A percentile compares a stretch with the other conserved stretches of the same genome.
Conservation (phyloP, 257 asterid genomes). For the Solanum virginianum region DNA sequence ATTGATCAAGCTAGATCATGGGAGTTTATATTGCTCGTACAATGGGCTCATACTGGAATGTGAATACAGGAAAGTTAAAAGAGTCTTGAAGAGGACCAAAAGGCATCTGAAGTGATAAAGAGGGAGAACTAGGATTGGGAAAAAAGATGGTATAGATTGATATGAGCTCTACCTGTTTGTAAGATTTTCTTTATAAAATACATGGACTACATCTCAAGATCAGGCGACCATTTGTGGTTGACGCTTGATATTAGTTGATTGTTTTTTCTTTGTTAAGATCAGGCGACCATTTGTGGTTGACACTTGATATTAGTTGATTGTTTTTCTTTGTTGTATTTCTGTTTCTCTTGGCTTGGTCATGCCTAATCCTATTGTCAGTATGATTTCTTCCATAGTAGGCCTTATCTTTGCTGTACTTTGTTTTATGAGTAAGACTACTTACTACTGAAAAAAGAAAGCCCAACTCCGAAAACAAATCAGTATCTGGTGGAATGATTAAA, state of each 20-base stretch:
- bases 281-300: neutral
- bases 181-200: neutral
- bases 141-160: neutral
- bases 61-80: neutral
- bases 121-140: neutral
- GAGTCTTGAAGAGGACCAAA: neutral
- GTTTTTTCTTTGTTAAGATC: neutral
- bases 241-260: neutral
- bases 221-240: neutral
- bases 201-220: neutral
- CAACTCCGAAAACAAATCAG: neutral
- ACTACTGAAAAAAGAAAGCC: neutral
- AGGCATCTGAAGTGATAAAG: neutral
- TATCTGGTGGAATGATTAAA: neutral
- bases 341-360: neutral
- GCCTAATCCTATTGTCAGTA: neutral
- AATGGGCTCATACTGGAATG: neutral
- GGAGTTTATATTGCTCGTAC: neutral
- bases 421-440: neutral
- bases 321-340: neutral
- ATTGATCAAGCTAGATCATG: neutral
- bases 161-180: neutral
- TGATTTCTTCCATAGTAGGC: neutral
- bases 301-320: neutral
- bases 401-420: neutral